Evolutionary conservation across 768 basidiomycete species (phyloP), one percentile per base, ranked within the genome.

Genomic region (Leucocoprinus leucothites): DNA sequence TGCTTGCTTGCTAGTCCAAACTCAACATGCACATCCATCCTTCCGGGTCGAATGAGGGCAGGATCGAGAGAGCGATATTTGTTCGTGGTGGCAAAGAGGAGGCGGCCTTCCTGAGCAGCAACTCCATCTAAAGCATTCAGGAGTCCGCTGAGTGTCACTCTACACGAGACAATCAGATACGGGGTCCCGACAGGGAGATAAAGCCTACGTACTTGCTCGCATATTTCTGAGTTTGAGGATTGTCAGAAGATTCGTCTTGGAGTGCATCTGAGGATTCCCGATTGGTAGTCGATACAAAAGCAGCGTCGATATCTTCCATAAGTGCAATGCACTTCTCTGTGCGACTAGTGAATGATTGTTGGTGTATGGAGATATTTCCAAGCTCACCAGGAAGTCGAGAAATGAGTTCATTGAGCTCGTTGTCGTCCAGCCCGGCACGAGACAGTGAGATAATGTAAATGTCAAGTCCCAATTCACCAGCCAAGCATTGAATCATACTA

Each of bases 231-330:
- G 56, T 40, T 44, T 49, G 61, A 54, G 34, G 48, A 18, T 52
- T 43, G 11, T 3, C 9, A 2, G 51, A 5, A 31, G 22, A 11
- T 0, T 41, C 25, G 22, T n/a, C n/a, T n/a, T n/a, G n/a, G n/a
- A n/a, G n/a, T n/a, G n/a, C n/a, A n/a, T n/a, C n/a, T n/a, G 40
- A 0, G 3, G 62, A 63, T 26, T 77, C 76, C 9, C 78, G 77
- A 55, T 74, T 79, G 19, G 80, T 53, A 19, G 64, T 67, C 47
- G 73, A 69, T 26, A 70, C 71, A 69, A 91, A 88, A 2, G 88
- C 89, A 2, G 85, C 87, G 60, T 93, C 91, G 52, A 92, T 86
- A 64, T 92, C 91, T 66, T 92, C 89, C 82, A 92, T 90, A 35
- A 93, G 74, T 3, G 85, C 82, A 54, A 92, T 86, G 62, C 85